Evolutionary conservation across 2,329 filamentous ascomycete genomes (phyloP), one percentile per base, ranked within the genome.

Genomic region (Fusarium zealandicum): DNA sequence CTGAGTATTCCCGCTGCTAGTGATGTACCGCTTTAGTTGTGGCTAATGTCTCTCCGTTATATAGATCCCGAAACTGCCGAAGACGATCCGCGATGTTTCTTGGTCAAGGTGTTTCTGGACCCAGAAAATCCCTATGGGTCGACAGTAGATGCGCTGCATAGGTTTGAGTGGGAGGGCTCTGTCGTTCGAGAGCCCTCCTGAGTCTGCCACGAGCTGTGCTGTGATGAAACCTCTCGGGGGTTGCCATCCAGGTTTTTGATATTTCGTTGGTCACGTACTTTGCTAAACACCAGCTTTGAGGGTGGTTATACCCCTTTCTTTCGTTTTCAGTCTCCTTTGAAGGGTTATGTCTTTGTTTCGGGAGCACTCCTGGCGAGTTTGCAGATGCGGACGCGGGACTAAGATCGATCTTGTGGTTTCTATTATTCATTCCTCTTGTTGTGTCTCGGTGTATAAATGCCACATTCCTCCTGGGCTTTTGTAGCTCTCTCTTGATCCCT

Each of bases 61-160:
- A 32, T 32, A 68, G 71, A 71, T 7, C 65, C 71, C 2, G 41
- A 32, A 1, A 66, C 61, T 2, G 60, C 51, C 27, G 39, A 57
- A 3, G 66, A 73, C 1, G 49, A 63, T 2, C 71, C 72, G 0
- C 59, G 66, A 5, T 73, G 70, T 5, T 72, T 78, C 17, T 54
- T 77, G 9, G 60, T 75, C 38, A 64, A 69, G 18, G 64, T 77
- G 9, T 71, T 68, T 22, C 25, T 65, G 1, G 75, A 76, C 38
- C 67, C 65, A 6, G 48, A 60, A 6, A 72, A 75, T 37, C 56
- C 51, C 0, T 17, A 44, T 0, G 63, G 49, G 7, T 77, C 68
- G 2, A 75, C 65, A 3, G 1, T 4, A 5, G 53, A 69, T 1
- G 39, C 22, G 2, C 54, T 75, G 9, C 9, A 14, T 1, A 33